phyloP scores from a whole-genome alignment of 2,329 filamentous ascomycete species.

The Dothidotthia symphoricarpi region DNA sequence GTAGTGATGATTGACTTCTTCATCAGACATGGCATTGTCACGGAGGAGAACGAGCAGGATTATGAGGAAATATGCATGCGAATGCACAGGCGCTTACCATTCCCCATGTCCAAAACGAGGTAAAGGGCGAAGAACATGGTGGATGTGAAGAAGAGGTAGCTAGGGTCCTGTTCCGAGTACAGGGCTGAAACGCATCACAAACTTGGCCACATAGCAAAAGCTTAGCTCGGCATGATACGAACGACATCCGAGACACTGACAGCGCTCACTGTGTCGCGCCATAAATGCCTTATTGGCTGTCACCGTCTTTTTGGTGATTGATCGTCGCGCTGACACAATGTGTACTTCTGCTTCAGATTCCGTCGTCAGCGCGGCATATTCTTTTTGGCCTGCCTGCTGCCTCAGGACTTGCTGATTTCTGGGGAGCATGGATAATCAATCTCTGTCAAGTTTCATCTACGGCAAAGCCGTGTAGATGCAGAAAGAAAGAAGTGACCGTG shows the following conservation, averaged over 20 bases:
- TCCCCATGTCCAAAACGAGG: neutral
- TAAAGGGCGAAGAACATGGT: neutral
- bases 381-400: neutral
- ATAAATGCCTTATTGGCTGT: constrained; percentile 1
- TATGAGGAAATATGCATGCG: constrained; percentile 62
- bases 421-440: constrained; percentile 1
- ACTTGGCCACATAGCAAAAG: constrained; percentile 19
- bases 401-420: neutral
- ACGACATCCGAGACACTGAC: constrained; percentile 25
- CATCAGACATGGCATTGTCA: constrained; percentile 75
- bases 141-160: neutral
- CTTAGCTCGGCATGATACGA: constrained; percentile 14
- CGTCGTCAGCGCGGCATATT: constrained; percentile 1
- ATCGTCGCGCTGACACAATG: constrained; percentile 4
- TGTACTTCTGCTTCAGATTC: constrained; percentile 3
- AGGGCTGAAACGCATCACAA: constrained; percentile 19
- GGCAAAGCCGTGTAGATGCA: constrained; percentile 16
- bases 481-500: constrained; percentile 5
- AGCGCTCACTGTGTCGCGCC: constrained; percentile 7
- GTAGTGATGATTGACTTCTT: constrained; percentile 84
- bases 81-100: neutral
- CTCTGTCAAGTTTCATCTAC: constrained; percentile 21
- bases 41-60: constrained; percentile 69
- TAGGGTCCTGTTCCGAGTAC: neutral
- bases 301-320: too few species aligned